A percentile compares a stretch with the other conserved stretches of the same genome.
These are phyloP conservation scores for Eucalyptus regnans DNA, from an alignment of 345 rosid genomes.

Conservation along the genomic window DNA sequence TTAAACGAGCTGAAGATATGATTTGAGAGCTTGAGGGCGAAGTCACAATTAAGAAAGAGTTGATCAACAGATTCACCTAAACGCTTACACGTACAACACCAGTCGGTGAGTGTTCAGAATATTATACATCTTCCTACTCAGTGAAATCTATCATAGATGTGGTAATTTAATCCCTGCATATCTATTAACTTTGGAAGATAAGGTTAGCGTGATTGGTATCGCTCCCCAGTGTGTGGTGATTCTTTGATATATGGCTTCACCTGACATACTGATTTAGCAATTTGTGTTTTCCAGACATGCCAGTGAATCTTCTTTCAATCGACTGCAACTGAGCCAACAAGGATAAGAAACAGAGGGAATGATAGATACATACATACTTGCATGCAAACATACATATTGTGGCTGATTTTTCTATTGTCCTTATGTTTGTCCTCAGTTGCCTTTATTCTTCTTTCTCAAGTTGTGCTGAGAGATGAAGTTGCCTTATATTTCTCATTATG, in stretches of 20 bases:
- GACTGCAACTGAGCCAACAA: not conserved
- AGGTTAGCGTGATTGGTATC: not conserved
- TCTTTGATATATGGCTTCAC: not conserved
- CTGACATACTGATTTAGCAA: not conserved
- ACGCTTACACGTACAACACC: not conserved
- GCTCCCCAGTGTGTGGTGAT: not conserved
- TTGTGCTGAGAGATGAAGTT: not conserved
- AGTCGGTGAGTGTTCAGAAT: not conserved
- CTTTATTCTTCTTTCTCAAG: not conserved
- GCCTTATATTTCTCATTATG: not conserved
- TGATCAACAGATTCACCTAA: not conserved
- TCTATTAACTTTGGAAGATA: not conserved
- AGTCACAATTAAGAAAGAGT: not conserved
- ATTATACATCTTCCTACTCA: not conserved
- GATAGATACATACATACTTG: not conserved
- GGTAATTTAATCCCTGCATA: not conserved
- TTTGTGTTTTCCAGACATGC: not conserved
- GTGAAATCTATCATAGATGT: not conserved
- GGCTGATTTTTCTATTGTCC: not conserved
- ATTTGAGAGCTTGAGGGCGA: not conserved
- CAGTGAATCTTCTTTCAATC: not conserved
- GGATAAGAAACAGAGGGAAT: not conserved
- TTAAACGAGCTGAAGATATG: not conserved
- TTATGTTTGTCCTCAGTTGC: not conserved
- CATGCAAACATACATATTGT: not conserved